A percentile compares a stretch with the other conserved stretches of the same genome.
Conservation (phyloP, 2,329 filamentous ascomycete species). For the Chrysoporthe austroafricana region DNA sequence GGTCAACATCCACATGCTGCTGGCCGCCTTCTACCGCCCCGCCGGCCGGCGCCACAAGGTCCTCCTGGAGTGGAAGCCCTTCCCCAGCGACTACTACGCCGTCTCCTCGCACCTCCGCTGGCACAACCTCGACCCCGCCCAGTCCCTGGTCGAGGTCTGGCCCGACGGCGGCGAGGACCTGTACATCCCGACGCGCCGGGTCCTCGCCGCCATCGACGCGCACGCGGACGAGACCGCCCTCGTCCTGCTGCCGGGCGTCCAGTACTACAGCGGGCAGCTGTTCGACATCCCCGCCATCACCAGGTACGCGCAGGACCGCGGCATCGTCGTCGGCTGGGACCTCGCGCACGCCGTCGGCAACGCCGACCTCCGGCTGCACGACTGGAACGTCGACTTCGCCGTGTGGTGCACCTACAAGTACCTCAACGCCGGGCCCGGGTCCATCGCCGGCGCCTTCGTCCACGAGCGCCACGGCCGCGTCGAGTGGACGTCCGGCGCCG, state of each 20-base stretch:
- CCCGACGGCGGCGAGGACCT: conserved; percentile 38
- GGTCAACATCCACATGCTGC: conserved; percentile 77
- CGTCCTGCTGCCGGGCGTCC: conserved; percentile 81
- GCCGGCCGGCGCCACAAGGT: conserved; percentile 71
- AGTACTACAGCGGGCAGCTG: conserved; percentile 90
- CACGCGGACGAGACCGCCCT: conserved; percentile 76
- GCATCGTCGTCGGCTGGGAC: conserved; percentile 82
- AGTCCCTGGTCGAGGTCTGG: conserved; percentile 63
- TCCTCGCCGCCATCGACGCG: conserved; percentile 73
- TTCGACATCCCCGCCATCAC: conserved; percentile 85
- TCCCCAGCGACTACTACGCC: conserved; percentile 87
- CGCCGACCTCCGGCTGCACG: conserved; percentile 76
- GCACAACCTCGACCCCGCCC: conserved; percentile 68
- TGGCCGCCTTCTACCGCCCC: conserved; percentile 83
- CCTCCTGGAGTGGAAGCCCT: conserved; percentile 87
- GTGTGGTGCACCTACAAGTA: conserved; percentile 97
- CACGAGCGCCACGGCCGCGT: conserved; percentile 73
- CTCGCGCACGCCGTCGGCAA: conserved; percentile 87
- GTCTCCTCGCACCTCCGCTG: conserved; percentile 78
- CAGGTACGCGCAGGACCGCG: conserved; percentile 70
- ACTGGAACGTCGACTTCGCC: conserved; percentile 91
- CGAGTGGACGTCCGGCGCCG: conserved; percentile 45
- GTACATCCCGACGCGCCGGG: conserved; percentile 71
- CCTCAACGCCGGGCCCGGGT: conserved; percentile 82
- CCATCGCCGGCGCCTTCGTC: conserved; percentile 80